Conservation (phyloP, 352 stramenopile species). For the Chrysophaeum taylorii region DNA sequence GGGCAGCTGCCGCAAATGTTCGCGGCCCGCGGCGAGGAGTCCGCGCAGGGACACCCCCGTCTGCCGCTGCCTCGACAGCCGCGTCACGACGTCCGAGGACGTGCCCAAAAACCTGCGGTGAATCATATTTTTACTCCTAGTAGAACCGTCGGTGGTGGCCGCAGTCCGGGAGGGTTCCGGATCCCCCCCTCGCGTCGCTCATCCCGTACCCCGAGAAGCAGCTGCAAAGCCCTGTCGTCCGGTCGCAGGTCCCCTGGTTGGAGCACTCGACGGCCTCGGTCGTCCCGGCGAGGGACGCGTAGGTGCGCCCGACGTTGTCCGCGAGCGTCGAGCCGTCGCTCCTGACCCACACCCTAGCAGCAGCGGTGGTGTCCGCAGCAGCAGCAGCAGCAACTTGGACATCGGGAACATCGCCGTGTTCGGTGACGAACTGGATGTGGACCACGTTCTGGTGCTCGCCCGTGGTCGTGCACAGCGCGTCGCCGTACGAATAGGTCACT, state of each 20-base stretch:
- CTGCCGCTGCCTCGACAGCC: constrained; percentile 3
- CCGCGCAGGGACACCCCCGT: not conserved
- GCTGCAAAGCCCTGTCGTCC: constrained; percentile 23
- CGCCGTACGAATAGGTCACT: constrained; percentile 32
- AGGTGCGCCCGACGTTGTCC: not conserved
- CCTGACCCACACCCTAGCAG: not conserved
- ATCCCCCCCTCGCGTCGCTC: constrained; percentile 11
- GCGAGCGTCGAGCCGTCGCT: not conserved
- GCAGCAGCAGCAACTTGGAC: not conserved
- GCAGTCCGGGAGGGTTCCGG: constrained; percentile 2
- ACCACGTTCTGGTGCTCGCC: not conserved
- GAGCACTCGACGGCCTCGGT: constrained; percentile 17
- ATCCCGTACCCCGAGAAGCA: constrained; percentile 31
- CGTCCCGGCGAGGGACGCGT: not conserved
- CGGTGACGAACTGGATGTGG: not conserved
- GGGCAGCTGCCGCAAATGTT: constrained; percentile 2
- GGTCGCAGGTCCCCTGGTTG: constrained; percentile 27
- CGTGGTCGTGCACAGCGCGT: too few species aligned
- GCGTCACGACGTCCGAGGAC: too few species aligned
- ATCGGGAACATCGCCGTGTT: not conserved
- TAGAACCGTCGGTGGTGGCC: constrained; percentile 11
- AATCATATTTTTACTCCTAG: too few species aligned
- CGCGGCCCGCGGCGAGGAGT: not conserved
- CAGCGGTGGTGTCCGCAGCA: not conserved
- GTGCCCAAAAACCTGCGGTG: too few species aligned